Base-by-base conservation (phyloP, 345 rosid genomes). In the Microcos paniculata region DNA sequence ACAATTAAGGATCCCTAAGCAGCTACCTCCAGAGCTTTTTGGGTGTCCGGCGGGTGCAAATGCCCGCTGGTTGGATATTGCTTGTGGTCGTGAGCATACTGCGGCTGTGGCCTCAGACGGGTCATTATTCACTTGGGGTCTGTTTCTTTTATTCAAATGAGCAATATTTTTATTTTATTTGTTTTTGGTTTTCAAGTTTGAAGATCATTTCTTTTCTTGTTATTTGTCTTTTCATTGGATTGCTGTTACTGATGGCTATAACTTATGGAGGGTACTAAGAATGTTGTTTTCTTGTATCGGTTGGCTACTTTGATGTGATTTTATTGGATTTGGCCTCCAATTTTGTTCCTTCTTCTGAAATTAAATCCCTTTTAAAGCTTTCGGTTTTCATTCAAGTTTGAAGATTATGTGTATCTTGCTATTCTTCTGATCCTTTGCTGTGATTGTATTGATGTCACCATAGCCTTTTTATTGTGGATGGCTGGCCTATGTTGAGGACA, bases 81-180 rank as follows among this genome's bases (percentile, higher is more conserved):
- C 97, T 11, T 96, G 99, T 77, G 98, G 97, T 75, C 95, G 95
- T 4, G 98, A 87, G 81, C 98, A 96, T 69, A 93, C 99, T 0
- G 94, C 98, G 0, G 97, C 98, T 1, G 98, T 92, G 70, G 97
- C 98, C 75, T 94, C 98, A 8, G 98, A 96, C 84, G 99, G 98
- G 59, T 88, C 97, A 31, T 98, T 96, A 80, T 96, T 96, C 85
- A 92, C 97, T 56, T 92, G 99, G 98, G 99, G 97, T 95, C 55
- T 72, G 82, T 72, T 72, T 76, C 79, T 78, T 64, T 63, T 5
- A 64, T 38, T 65, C 61, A 38, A 23, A 42, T 55, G 35, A 49
- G 46, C 35, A n/a, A 48, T 66, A 33, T 43, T 38, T 68, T 0
- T 21, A 21, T 8, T 10, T 77, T 62, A 45, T 56, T 43, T 71